Conservation (phyloP, 108 stramenopile genomes). For the Epithemia pelagica region DNA sequence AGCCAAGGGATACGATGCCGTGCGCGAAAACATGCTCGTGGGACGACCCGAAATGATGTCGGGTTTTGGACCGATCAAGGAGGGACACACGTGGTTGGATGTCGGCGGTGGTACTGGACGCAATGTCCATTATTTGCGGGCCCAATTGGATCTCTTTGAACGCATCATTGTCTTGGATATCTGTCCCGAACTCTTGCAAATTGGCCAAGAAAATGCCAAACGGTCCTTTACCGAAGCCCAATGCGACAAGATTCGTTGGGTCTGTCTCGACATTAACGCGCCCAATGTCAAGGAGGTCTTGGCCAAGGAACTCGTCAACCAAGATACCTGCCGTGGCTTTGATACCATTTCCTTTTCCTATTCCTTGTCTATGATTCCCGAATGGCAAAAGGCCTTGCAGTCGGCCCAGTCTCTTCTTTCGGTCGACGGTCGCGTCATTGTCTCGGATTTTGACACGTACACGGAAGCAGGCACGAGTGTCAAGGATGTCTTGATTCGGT, state of each 20-base stretch:
- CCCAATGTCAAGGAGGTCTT: constrained; percentile 27
- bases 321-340: constrained; percentile 32
- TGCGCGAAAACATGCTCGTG: constrained; percentile 52
- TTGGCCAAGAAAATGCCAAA: constrained; percentile 35
- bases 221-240: constrained; percentile 38
- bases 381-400: constrained; percentile 41
- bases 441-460: constrained; percentile 57
- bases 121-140: constrained; percentile 45
- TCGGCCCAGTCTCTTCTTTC: constrained; percentile 43
- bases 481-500: constrained; percentile 41
- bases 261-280: constrained; percentile 45
- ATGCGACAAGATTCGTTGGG: constrained; percentile 35
- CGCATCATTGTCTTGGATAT: constrained; percentile 51
- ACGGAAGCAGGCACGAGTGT: constrained; percentile 31
- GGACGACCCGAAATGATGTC: constrained; percentile 53
- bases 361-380: constrained; percentile 47
- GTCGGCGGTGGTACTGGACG: constrained; percentile 56
- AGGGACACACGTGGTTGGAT: constrained; percentile 52
- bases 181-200: constrained; percentile 43
- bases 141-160: constrained; percentile 41
- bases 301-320: constrained; percentile 23
- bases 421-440: constrained; percentile 43
- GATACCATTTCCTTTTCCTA: constrained; percentile 51
- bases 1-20: constrained; percentile 57
- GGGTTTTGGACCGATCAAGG: constrained; percentile 43